These are phyloP conservation scores for Scutellaria minor DNA, from an alignment of 257 asterid species.

Conservation along the genomic window DNA sequence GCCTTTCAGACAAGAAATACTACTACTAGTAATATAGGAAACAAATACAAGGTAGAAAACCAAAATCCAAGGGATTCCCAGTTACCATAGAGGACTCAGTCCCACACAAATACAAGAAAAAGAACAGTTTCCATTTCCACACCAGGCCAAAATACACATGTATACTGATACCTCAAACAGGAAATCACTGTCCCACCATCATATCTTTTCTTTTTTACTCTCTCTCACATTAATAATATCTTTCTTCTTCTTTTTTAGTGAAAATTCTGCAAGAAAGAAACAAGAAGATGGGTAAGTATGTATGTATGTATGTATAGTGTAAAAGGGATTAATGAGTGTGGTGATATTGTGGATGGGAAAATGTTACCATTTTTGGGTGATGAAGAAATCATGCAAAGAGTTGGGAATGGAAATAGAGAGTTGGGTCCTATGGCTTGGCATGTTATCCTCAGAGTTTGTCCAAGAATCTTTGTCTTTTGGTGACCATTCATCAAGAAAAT, in stretches of 20 bases:
- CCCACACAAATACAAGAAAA: slow-evolving; percentile 9
- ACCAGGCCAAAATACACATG: slow-evolving; percentile 30
- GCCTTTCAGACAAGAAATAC: slow-evolving; percentile 46
- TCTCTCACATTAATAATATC: background rate
- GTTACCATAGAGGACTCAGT: slow-evolving; percentile 19
- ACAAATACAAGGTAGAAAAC: slow-evolving; percentile 34
- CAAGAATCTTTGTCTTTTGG: slow-evolving; percentile 60
- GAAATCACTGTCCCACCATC: slow-evolving; percentile 47
- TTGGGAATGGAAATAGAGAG: slow-evolving; percentile 72
- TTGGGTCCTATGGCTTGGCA: slow-evolving; percentile 52
- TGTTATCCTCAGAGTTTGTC: slow-evolving; percentile 51
- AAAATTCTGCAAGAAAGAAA: slow-evolving; percentile 48
- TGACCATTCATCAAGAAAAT: slow-evolving; percentile 83
- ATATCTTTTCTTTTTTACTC: slow-evolving; percentile 38
- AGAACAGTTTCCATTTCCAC: slow-evolving; percentile 21
- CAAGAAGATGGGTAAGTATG: background rate
- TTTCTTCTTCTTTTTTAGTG: slow-evolving; percentile 18
- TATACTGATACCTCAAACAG: slow-evolving; percentile 31
- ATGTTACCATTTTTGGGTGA: slow-evolving; percentile 64
- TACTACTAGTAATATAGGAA: slow-evolving; percentile 32
- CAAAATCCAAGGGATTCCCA: slow-evolving; percentile 40
- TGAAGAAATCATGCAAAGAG: slow-evolving; percentile 77
- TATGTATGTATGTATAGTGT: no score
- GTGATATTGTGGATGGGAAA: background rate
- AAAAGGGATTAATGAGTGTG: background rate